Evolutionary conservation across 352 stramenopile species (phyloP).

Genomic region (Phytophthora sojae): DNA sequence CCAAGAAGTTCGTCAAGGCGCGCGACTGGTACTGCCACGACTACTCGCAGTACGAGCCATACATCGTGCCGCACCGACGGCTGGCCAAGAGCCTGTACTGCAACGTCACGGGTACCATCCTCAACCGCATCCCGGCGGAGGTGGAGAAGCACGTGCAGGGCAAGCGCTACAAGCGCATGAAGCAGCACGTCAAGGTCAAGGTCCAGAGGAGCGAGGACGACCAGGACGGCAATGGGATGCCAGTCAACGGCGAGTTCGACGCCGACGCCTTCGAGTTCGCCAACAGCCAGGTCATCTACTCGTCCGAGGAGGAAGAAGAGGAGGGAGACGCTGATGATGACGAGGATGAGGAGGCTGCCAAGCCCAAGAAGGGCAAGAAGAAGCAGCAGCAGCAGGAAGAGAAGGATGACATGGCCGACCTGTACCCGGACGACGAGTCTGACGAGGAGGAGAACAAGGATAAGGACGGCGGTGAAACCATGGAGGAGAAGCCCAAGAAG

Average conservation of each 20-base stretch:
- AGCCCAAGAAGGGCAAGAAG: slow-evolving; percentile 33
- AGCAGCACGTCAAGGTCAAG: slow-evolving; percentile 72
- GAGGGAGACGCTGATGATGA: slow-evolving; percentile 32
- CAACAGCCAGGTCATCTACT: slow-evolving; percentile 77
- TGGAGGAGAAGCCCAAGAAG: slow-evolving; percentile 50
- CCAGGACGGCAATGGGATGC: slow-evolving; percentile 29
- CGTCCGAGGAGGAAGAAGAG: slow-evolving; percentile 69
- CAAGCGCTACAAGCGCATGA: slow-evolving; percentile 87
- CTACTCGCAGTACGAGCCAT: slow-evolving; percentile 92
- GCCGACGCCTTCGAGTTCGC: slow-evolving; percentile 87
- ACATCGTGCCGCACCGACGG: slow-evolving; percentile 88
- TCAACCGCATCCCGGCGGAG: slow-evolving; percentile 91
- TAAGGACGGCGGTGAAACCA: slow-evolving; percentile 44
- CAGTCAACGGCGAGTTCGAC: slow-evolving; percentile 62
- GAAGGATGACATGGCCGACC: slow-evolving; percentile 67
- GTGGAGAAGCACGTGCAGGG: slow-evolving; percentile 91
- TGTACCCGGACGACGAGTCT: slow-evolving; percentile 66
- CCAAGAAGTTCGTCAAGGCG: slow-evolving; percentile 85
- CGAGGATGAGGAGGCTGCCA: slow-evolving; percentile 23
- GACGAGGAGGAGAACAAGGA: slow-evolving; percentile 41
- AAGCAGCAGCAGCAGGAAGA: slow-evolving; percentile 20
- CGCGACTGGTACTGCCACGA: slow-evolving; percentile 91
- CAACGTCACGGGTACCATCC: slow-evolving; percentile 83
- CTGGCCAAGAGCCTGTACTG: slow-evolving; percentile 89
- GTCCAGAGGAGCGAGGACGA: slow-evolving; percentile 43